Evolutionary conservation across 2,329 filamentous ascomycete species (phyloP), one percentile per base, ranked within the genome.

Genomic region (Dactylellina parvicollis): DNA sequence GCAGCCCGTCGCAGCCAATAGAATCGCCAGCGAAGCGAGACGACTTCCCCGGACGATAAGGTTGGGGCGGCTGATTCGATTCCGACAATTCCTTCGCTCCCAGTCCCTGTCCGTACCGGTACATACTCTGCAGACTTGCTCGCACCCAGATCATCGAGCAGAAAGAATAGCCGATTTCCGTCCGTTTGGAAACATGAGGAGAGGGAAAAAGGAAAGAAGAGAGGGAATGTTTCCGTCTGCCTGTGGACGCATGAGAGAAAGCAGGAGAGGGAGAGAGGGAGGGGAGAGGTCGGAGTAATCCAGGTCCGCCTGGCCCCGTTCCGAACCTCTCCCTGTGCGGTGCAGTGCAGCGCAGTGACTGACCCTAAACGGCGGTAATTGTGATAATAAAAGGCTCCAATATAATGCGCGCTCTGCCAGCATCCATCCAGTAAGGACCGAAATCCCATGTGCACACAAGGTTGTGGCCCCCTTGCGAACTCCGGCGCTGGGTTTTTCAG

Each of bases 21-120:
- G 59, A 2, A 55, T 8, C 16, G 8, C 38, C 28, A 47, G 52
- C 52, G 44, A 55, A 73, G 69, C 69, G 69, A 73, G 55, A 34
- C 22, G 18, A 57, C 20, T 72, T 72, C 59, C 67, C 67, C 40
- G 38, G 60, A 65, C 54, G 69, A 72, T 66, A 73, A 66, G 69
- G 54, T 66, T 73, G 69, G 67, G 54, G 69, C 60, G 60, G 69
- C 60, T 66, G 59, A 67, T 67, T 67, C 52, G 36, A 73, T 59
- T 66, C 66, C 66, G n/a, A n/a, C 60, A 66, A 56, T 34, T n/a
- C 5, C 7, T 9, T 20, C 9, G 18, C 22, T 12, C 34, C 24
- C 10, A 30, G 34, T 50, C 20, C 22, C 18, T 38, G 30, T 50
- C 26, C n/a, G 26, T 55, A 55, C 50, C 32, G 34, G 50, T 55